Evolutionary conservation across 495 filamentous ascomycete species (phyloP), one percentile per base, ranked within the genome.

Genomic region (Trichoderma erinaceum): DNA sequence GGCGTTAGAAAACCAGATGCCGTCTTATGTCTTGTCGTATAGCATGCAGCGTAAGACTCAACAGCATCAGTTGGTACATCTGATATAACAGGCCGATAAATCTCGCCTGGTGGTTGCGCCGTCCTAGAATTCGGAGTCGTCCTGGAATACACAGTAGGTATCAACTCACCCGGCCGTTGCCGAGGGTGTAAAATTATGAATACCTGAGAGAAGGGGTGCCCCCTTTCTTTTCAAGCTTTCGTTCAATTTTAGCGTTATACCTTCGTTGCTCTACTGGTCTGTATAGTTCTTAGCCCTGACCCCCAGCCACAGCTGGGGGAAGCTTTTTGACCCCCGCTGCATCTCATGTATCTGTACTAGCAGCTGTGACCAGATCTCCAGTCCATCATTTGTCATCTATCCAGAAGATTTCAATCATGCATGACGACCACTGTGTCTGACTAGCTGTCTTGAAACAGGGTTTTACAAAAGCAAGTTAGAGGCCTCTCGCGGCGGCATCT

Each of bases 181-280:
- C 48, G 48, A 52, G 48, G 48, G 48, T n/a, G 48, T 52, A n/a
- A 3, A 10, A 52, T 16, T 52, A 52, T n/a, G 18, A n/a, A 52
- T 21, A 52, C 16, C 16, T 21, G 2, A 5, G 18, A 46, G 43
- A 11, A 46, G 8, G 5, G 18, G 18, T 46, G 6, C 13, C 48
- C 48, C 48, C 48, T 52, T 52, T 52, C n/a, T 52, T 52, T 52
- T 52, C 43, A n/a, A 52, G 48, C 29, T n/a, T 52, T 52, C 48
- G n/a, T 16, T 8, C 35, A 16, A 21, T 52, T n/a, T 52, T 52
- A n/a, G 48, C 48, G 48, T 52, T n/a, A 25, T 52, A 52, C 2
- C 3, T 21, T 23, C 18, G 18, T n/a, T 21, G 18, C 48, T 21
- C 1, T 21, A 52, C 18, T 52, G 8, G 1, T 52, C 18, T n/a